These are phyloP conservation scores for Crithidia brevicula DNA, from an alignment of 208 protist genomes.

Conservation along the genomic window DNA sequence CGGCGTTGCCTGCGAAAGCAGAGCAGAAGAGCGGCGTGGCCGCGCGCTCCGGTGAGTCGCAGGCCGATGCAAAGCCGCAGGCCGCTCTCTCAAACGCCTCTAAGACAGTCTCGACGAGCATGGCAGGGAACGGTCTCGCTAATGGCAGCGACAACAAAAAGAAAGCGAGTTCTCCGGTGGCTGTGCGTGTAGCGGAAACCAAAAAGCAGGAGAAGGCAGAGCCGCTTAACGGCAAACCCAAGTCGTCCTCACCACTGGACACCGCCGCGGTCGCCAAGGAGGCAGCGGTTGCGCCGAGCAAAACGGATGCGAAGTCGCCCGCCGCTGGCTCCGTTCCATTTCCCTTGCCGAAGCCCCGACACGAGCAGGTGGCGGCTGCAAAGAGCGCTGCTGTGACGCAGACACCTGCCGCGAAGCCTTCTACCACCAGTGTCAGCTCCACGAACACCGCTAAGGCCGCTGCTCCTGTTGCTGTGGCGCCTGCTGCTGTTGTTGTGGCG, in stretches of 20 bases:
- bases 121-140: no score
- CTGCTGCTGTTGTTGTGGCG: neutral
- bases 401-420: neutral
- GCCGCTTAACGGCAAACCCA: neutral
- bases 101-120: no score
- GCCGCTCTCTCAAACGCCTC: no score
- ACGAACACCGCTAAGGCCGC: neutral
- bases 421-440: no score
- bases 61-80: no score
- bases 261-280: no score
- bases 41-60: no score
- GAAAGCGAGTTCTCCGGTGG: neutral
- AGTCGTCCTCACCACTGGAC: no score
- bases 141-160: neutral
- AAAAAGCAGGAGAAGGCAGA: conserved; percentile 6
- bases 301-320: neutral
- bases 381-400: neutral
- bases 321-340: conserved; percentile 4
- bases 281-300: no score
- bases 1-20: neutral
- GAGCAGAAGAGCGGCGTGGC: no score
- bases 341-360: conserved; percentile 24
- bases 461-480: neutral
- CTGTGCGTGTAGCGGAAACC: neutral
- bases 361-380: conserved; percentile 20